phyloP scores from a whole-genome alignment of 192 early-diverging fungal species.

The Ambispora gerdemannii region DNA sequence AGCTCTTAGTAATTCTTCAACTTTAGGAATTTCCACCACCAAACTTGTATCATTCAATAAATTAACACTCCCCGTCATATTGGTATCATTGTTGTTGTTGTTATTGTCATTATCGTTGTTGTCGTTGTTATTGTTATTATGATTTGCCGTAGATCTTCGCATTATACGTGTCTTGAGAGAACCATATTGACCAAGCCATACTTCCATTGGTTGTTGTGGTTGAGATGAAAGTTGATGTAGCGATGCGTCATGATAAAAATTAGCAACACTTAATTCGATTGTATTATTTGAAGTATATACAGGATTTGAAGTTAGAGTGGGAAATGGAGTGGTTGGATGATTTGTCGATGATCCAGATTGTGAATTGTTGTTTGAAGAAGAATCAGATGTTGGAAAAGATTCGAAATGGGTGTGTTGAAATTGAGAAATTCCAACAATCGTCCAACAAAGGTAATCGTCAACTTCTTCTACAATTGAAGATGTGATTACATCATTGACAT shows the following conservation, averaged over 20 bases:
- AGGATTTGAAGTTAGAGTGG: background rate
- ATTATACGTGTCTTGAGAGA: background rate
- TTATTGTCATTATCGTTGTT: too few species aligned
- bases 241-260: too few species aligned
- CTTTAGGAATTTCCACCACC: too few species aligned
- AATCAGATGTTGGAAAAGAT: background rate
- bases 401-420: background rate
- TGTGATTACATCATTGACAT: background rate
- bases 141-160: background rate
- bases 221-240: background rate
- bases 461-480: slow-evolving; percentile 42
- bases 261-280: background rate
- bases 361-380: background rate
- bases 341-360: background rate
- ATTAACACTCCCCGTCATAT: background rate
- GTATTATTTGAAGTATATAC: background rate
- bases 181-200: background rate
- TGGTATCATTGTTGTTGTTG: too few species aligned
- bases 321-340: background rate
- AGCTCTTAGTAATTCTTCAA: background rate
- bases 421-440: slow-evolving; percentile 68
- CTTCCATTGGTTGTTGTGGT: background rate
- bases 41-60: background rate
- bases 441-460: slow-evolving; percentile 83
- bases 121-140: background rate